Conservation (phyloP, 1,284 basidiomycete species). For the Ustilago loliicola region DNA sequence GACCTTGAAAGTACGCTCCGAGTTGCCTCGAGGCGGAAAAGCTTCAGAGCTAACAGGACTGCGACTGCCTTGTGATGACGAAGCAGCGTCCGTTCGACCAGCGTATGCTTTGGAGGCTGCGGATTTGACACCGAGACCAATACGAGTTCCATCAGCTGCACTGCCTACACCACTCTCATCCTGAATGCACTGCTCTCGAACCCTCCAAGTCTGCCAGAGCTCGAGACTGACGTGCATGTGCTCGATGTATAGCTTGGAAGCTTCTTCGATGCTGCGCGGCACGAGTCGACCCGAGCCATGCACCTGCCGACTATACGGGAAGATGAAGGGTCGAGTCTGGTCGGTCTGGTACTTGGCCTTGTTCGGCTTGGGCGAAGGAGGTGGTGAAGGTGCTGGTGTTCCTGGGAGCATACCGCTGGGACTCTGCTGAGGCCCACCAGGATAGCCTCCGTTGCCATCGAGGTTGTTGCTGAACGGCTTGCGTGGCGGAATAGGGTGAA, state of each 20-base stretch:
- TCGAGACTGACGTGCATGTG: conserved; percentile 92
- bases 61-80: conserved; percentile 58
- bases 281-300: conserved; percentile 75
- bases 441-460: conserved; percentile 88
- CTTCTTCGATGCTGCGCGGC: conserved; percentile 95
- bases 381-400: conserved; percentile 87
- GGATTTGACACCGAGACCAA: conserved; percentile 50
- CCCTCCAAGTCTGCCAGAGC: conserved; percentile 93
- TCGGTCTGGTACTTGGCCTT: conserved; percentile 99
- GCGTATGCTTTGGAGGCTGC: conserved; percentile 30
- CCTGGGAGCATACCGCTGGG: conserved; percentile 49
- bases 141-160: conserved; percentile 71
- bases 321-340: conserved; percentile 91
- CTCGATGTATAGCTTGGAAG: conserved; percentile 87
- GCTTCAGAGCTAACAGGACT: conserved; percentile 59
- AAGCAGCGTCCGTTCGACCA: conserved; percentile 44
- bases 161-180: conserved; percentile 90
- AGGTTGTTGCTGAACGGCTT: conserved; percentile 71
- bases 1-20: conserved; percentile 49
- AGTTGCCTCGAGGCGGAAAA: conserved; percentile 27
- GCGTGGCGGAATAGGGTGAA: conserved; percentile 60
- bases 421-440: conserved; percentile 76
- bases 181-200: conserved; percentile 92
- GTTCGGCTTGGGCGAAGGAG: conserved; percentile 88
- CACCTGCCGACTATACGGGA: conserved; percentile 80